Evolutionary conservation across 352 stramenopile species (phyloP).

Genomic region (Phytopythium cucurbitacearum): DNA sequence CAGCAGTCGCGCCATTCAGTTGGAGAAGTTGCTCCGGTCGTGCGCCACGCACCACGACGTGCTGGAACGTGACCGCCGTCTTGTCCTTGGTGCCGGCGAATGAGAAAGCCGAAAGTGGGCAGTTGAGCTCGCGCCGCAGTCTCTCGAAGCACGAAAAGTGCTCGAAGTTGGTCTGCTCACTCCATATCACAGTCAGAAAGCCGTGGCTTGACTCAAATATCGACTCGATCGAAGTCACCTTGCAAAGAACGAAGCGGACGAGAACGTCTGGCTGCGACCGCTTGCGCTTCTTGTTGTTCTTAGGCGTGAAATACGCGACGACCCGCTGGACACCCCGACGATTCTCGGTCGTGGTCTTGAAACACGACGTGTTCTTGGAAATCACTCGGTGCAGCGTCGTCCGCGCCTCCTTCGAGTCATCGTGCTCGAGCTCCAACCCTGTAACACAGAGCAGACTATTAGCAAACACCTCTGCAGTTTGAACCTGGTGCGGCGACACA

Average conservation of each 20-base stretch:
- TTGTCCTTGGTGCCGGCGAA: slow-evolving; percentile 81
- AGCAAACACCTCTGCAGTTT: neutral
- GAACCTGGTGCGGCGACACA: neutral
- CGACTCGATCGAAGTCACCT: slow-evolving; percentile 19
- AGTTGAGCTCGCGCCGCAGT: slow-evolving; percentile 33
- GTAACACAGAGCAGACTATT: neutral
- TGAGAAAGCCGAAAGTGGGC: slow-evolving; percentile 48
- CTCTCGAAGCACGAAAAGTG: slow-evolving; percentile 71
- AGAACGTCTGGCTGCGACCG: slow-evolving; percentile 38
- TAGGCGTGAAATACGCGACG: slow-evolving; percentile 55
- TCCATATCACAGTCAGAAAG: neutral
- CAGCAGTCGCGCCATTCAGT: slow-evolving; percentile 20
- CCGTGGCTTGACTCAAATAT: neutral
- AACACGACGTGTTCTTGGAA: slow-evolving; percentile 41
- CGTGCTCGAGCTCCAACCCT: slow-evolving; percentile 53
- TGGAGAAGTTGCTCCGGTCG: slow-evolving; percentile 33
- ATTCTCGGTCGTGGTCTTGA: slow-evolving; percentile 66
- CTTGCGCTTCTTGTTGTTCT: slow-evolving; percentile 71
- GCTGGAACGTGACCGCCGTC: slow-evolving; percentile 59
- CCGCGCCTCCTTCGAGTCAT: slow-evolving; percentile 57
- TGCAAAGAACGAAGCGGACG: slow-evolving; percentile 62
- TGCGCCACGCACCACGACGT: slow-evolving; percentile 51
- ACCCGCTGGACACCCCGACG: slow-evolving; percentile 35
- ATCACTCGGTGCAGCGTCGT: slow-evolving; percentile 63
- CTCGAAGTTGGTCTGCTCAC: slow-evolving; percentile 53